Base-by-base conservation (phyloP, 108 stramenopile species). In the Cyclotella kingstonii region DNA sequence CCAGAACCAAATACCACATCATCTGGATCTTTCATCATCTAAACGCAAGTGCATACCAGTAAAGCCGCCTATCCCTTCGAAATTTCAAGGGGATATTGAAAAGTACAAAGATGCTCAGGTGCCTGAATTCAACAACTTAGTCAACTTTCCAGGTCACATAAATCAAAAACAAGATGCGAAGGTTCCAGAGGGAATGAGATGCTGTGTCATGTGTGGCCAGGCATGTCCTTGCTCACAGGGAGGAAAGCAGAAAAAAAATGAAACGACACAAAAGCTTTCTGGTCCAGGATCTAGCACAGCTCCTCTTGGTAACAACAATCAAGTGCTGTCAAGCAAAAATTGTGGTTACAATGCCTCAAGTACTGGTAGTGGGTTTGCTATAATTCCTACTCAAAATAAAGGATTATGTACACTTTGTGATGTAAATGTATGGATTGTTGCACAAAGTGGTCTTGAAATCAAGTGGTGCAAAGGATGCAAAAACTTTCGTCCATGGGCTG, bases 401-500 rank as follows among this genome's bases (percentile, higher is more conserved):
- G 93, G 93, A 21, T 68, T 95, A 0, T 95, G 93, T 61, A 91
- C 89, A 6, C 68, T 81, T 21, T 95, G 93, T 50, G 93, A 95
- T 66, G 86, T 91, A 14, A 88, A 85, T 59, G 90, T 95, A 2
- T 95, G 93, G 93, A 78, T 95, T 17, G 82, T 94, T n/a, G 56
- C 66, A 4, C 55, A 78, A 12, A 73, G 68, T 35, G 85, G 84
- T 34, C 63, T 90, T 33, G 87, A 90, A 70, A 90, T 94, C 58
- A 94, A 94, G 71, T 94, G 92, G 92, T 94, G 92, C 75, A 94
- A 94, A 62, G 92, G 92, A 1, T 94, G 92, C 77, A 94, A 94
- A 54, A 95, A 95, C 73, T 95, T 91, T 38, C 83, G 90, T 9
- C 86, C 88, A 25, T 95, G 93, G 93, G 88, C 88, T 23, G 71